phyloP scores from a whole-genome alignment of 1,284 basidiomycete species.

The Marasmius oreades region DNA sequence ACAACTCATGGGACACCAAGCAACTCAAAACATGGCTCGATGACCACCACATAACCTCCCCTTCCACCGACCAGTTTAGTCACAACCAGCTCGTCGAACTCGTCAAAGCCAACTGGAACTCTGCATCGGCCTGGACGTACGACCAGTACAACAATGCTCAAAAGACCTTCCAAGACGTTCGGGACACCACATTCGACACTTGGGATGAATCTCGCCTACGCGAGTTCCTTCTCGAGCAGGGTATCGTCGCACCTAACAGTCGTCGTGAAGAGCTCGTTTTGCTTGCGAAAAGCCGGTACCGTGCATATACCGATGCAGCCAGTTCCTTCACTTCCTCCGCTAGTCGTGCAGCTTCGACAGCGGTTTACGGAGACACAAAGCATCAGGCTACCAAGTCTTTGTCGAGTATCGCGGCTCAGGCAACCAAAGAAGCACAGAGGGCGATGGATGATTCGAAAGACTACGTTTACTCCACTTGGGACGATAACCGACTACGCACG shows the following conservation, averaged over 20 bases:
- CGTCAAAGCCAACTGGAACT: constrained; percentile 64
- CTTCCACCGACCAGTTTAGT: constrained; percentile 34
- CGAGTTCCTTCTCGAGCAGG: constrained; percentile 83
- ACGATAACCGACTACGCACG: constrained; percentile 63
- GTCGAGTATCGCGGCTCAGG: constrained; percentile 40
- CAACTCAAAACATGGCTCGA: constrained; percentile 72
- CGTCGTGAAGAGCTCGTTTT: constrained; percentile 77
- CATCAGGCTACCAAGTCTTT: constrained; percentile 46
- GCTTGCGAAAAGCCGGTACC: constrained; percentile 72
- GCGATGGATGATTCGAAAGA: constrained; percentile 76
- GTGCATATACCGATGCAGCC: constrained; percentile 52
- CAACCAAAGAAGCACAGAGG: constrained; percentile 53
- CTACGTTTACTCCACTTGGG: constrained; percentile 87
- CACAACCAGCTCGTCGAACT: constrained; percentile 51
- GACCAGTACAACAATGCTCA: constrained; percentile 66
- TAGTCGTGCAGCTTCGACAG: constrained; percentile 53
- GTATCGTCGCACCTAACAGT: constrained; percentile 77
- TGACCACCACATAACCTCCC: constrained; percentile 62
- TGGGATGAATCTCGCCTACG: constrained; percentile 85
- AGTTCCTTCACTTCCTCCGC: constrained; percentile 47
- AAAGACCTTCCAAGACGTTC: constrained; percentile 56
- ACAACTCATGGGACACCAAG: constrained; percentile 58
- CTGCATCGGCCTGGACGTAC: constrained; percentile 51
- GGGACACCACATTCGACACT: constrained; percentile 55
- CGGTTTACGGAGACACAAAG: constrained; percentile 51